Conservation (phyloP, 768 basidiomycete species). For the Sistotremastrum suecicum region DNA sequence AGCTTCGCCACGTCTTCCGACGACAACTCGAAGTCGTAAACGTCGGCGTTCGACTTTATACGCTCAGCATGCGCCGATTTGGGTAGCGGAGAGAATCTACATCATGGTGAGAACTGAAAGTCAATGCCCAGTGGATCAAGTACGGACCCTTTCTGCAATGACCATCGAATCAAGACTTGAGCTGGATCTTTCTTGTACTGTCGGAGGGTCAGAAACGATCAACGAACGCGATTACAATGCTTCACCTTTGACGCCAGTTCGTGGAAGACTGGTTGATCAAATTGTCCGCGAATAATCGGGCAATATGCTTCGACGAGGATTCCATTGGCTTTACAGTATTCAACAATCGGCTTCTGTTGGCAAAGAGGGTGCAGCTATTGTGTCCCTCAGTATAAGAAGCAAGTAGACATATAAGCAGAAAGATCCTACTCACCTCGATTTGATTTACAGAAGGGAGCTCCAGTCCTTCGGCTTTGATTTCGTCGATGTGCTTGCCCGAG, state of each 20-base stretch:
- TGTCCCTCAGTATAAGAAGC: too few relatives aligned
- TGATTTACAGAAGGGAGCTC: constrained; percentile 67
- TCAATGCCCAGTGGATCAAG: too few relatives aligned
- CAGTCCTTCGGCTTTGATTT: constrained; percentile 48
- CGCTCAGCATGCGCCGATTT: constrained; percentile 62
- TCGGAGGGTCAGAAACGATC: neutral
- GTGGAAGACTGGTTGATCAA: constrained; percentile 39
- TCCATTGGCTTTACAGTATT: constrained; percentile 47
- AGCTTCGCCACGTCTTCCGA: constrained; percentile 51
- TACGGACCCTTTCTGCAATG: constrained; percentile 65
- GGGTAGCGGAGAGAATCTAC: constrained; percentile 67
- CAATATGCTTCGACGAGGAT: constrained; percentile 66
- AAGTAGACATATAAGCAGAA: neutral
- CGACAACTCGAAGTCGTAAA: constrained; percentile 64
- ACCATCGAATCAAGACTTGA: constrained; percentile 83
- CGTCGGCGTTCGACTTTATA: constrained; percentile 55
- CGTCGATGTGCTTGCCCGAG: constrained; percentile 56
- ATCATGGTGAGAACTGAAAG: too few relatives aligned
- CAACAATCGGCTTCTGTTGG: constrained; percentile 66
- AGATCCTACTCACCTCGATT: constrained; percentile 41
- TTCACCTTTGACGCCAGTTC: constrained; percentile 46
- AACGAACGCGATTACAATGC: neutral
- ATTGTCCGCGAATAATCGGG: constrained; percentile 51
- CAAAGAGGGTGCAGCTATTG: constrained; percentile 68
- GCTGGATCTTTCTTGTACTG: constrained; percentile 51